These are phyloP conservation scores for Chimonanthus salicifolius DNA, from an alignment of 164 flowering plant species.

Conservation along the genomic window DNA sequence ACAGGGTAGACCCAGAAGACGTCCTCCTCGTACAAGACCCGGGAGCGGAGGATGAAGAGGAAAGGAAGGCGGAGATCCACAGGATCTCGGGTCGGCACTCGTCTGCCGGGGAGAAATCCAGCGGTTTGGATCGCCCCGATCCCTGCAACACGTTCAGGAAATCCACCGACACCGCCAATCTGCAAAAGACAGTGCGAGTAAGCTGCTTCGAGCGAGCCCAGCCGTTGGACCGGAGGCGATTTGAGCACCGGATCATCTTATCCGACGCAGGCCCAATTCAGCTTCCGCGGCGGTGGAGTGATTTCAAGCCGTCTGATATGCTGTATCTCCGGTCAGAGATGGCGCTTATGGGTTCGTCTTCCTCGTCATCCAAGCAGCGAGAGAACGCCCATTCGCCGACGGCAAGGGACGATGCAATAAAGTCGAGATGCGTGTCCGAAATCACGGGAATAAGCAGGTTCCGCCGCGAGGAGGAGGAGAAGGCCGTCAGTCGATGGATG, in stretches of 20 bases:
- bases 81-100: slow-evolving; percentile 65
- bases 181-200: slow-evolving; percentile 17
- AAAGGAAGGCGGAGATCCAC: background rate
- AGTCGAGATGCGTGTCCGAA: slow-evolving; percentile 73
- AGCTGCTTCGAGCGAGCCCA: slow-evolving; percentile 44
- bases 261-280: slow-evolving; percentile 16
- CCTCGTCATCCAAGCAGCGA: slow-evolving; percentile 8
- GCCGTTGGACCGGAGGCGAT: slow-evolving; percentile 24
- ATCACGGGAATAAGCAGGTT: slow-evolving; percentile 67
- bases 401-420: slow-evolving; percentile 34
- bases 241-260: slow-evolving; percentile 66
- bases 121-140: slow-evolving; percentile 7
- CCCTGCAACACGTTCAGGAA: slow-evolving; percentile 18
- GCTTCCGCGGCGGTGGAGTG: slow-evolving; percentile 67
- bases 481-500: slow-evolving; percentile 9
- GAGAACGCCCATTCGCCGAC: background rate
- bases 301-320: slow-evolving; percentile 62
- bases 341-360: slow-evolving; percentile 41
- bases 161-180: slow-evolving; percentile 33
- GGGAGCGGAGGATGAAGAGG: background rate
- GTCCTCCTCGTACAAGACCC: slow-evolving; percentile 40
- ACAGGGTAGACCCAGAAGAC: slow-evolving; percentile 88
- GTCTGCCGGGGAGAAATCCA: slow-evolving; percentile 61
- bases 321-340: slow-evolving; percentile 62
- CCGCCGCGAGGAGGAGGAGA: slow-evolving; percentile 10